Conservation (phyloP, 768 basidiomycete species). For the Omphalotus guepiniiformis region DNA sequence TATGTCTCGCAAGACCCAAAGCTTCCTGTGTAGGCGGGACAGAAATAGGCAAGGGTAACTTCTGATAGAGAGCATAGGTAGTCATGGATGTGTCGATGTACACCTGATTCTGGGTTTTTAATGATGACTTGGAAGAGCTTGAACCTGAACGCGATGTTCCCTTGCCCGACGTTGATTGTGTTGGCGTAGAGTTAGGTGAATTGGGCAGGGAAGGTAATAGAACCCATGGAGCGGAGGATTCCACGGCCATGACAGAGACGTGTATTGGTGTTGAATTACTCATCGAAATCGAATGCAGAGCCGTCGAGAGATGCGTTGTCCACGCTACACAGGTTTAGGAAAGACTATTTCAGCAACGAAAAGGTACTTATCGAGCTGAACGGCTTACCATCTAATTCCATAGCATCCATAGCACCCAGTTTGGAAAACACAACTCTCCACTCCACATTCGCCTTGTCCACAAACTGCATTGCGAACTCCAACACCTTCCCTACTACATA, state of each 20-base stretch:
- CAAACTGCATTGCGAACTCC: conserved; percentile 62
- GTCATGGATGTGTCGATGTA: conserved; percentile 47
- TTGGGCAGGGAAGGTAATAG: conserved; percentile 34
- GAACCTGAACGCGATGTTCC: conserved; percentile 21
- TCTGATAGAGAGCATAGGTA: conserved; percentile 42
- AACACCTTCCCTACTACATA: conserved; percentile 61
- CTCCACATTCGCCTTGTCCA: conserved; percentile 64
- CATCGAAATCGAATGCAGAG: conserved; percentile 18
- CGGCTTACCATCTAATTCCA: conserved; percentile 63
- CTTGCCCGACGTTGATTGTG: conserved; percentile 22
- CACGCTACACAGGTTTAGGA: conserved; percentile 50
- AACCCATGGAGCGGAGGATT: conserved; percentile 56
- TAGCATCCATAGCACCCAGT: conserved; percentile 52
- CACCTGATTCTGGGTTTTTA: conserved; percentile 27
- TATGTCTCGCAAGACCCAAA: conserved; percentile 30
- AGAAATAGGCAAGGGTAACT: conserved; percentile 37
- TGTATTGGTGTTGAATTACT: conserved; percentile 37
- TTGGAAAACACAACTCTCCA: conserved; percentile 78
- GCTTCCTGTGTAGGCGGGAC: conserved; percentile 28
- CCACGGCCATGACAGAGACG: conserved; percentile 56
- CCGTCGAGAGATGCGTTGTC: conserved; percentile 46
- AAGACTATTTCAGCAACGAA: conserved; percentile 4
- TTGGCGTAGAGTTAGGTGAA: neutral
- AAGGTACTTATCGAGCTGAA: conserved; percentile 3
- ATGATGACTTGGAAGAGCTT: conserved; percentile 17